Base-by-base conservation (phyloP, 179 eudicot species). In the Beta macrorhiza region DNA sequence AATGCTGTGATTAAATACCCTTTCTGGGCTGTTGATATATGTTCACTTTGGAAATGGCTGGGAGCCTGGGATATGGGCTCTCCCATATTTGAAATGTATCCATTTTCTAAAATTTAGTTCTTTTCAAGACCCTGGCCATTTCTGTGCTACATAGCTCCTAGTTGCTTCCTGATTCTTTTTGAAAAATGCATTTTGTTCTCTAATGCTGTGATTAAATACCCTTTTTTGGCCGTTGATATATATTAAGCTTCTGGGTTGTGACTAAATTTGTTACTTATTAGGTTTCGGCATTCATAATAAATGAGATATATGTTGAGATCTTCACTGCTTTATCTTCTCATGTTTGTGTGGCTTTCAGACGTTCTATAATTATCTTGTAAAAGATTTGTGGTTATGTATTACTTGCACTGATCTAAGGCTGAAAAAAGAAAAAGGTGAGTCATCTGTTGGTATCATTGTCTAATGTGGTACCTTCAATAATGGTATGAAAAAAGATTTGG, bases 401-500 rank as follows among this genome's bases (percentile, higher is more conserved):
- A 62, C 42, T 76, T 56, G 51, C 44, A 58, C 70, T 78, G 67
- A 74, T 25, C 20, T 73, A 37, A 61, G 82, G 76, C 73, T 73
- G 63, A 79, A 58, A 77, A 64, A 47, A 78, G 65, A 57, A 47
- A 78, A 76, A 80, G 76, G 77, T 74, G 67, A 42, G 72, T 82
- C 79, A 82, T 80, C 77, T 72, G 77, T 29, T 79, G 82, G 71
- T 61, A 80, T 85, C 85, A 80, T 87, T 82, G 80, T 87, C 82
- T 82, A 75, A 72, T 78, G 82, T 78, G 83, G 78, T 82, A 79
- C 87, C 83, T 80, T 76, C 70, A 78, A 85, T 64, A 75, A 85
- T 87, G 86, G 89, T 78, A 80, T 87, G 83, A 72, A 22, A 75
- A 77, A 84, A 76, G 85, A 82, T 84, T 84, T 82, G 76, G 72